These are phyloP conservation scores for Colletotrichum magnum DNA, from an alignment of 2,329 filamentous ascomycete genomes.

Conservation along the genomic window DNA sequence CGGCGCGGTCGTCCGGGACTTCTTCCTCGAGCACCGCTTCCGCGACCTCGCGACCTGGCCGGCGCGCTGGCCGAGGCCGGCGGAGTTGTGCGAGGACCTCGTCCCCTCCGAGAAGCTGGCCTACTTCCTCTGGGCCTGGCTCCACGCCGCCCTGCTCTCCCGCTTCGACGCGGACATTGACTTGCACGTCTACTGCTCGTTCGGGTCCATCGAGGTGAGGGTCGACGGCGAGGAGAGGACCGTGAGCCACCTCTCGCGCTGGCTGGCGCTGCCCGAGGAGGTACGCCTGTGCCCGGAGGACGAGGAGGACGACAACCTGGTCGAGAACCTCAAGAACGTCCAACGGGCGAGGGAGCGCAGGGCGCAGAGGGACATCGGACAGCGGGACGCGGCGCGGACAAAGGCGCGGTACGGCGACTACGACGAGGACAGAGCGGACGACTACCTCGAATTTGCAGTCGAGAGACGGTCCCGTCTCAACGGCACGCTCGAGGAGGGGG, in stretches of 20 bases:
- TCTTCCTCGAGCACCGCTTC: neutral
- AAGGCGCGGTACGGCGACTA: neutral
- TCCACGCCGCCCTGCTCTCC: neutral
- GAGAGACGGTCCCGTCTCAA: neutral
- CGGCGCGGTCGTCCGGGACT: neutral
- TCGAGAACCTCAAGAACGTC: too few species aligned
- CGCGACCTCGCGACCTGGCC: neutral
- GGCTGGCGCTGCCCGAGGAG: neutral
- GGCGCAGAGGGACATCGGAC: neutral
- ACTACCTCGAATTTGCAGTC: neutral
- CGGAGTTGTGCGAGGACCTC: neutral
- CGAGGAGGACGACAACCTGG: too few species aligned
- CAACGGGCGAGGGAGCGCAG: neutral
- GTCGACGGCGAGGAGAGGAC: neutral
- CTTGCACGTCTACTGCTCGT: neutral
- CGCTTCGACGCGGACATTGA: neutral
- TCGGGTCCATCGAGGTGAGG: neutral
- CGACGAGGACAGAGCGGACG: too few species aligned
- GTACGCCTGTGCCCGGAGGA: neutral
- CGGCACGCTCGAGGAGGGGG: neutral
- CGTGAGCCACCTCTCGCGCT: neutral
- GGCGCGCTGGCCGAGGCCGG: neutral
- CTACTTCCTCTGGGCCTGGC: neutral
- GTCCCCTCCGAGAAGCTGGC: neutral
- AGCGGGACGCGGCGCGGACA: neutral